These are phyloP conservation scores for Artemisia tridentata DNA, from an alignment of 129 eudicot species.

Conservation along the genomic window DNA sequence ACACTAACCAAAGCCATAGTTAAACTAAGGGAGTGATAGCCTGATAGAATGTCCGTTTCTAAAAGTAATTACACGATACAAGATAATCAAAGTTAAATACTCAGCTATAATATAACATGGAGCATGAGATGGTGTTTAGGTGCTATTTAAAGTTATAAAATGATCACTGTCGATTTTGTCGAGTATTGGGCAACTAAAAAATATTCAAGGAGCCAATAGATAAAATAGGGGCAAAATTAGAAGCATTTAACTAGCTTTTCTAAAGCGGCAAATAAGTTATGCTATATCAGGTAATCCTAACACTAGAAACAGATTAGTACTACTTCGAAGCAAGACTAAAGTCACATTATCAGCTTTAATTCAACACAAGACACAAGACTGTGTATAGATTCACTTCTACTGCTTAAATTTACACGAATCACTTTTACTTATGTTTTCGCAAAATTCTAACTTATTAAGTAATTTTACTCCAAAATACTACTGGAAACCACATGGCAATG, in stretches of 20 bases:
- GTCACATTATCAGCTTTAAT: too few relatives aligned
- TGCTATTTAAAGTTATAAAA: neutral
- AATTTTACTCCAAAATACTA: too few relatives aligned
- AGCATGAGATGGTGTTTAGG: neutral
- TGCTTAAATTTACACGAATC: neutral
- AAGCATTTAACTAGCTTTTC: neutral
- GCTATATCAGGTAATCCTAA: neutral
- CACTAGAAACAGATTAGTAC: too few relatives aligned
- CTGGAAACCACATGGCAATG: too few relatives aligned
- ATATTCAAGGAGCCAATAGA: too few relatives aligned
- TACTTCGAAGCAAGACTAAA: too few relatives aligned
- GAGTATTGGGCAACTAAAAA: too few relatives aligned
- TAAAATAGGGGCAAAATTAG: neutral
- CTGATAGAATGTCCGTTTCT: neutral
- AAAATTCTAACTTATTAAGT: too few relatives aligned
- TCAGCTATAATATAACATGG: neutral
- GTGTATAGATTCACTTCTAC: neutral
- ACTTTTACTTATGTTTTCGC: too few relatives aligned
- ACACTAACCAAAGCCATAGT: neutral
- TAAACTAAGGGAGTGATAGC: neutral
- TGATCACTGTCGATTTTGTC: too few relatives aligned
- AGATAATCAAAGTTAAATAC: neutral
- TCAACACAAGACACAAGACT: too few relatives aligned
- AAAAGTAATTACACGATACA: neutral
- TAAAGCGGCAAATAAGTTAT: neutral